Conservation (phyloP, 768 basidiomycete species). For the Pleurotus pulmonarius region DNA sequence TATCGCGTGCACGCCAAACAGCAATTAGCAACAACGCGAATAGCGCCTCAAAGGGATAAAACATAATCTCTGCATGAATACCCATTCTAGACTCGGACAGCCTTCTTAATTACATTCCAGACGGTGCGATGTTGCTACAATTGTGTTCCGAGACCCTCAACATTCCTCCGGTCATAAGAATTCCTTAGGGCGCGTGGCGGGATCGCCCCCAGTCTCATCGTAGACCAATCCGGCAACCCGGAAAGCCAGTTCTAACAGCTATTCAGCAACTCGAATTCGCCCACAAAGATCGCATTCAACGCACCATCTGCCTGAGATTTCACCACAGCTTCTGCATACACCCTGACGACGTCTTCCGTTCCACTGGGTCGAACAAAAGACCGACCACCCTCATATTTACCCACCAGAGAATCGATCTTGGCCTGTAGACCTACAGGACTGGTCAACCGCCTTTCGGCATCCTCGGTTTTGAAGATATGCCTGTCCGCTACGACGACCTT, state of each 20-base stretch:
- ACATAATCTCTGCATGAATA: no score
- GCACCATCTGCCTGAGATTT: conserved; percentile 79
- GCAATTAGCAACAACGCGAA: neutral
- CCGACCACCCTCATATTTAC: conserved; percentile 77
- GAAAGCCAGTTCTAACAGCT: conserved; percentile 68
- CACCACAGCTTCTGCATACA: conserved; percentile 88
- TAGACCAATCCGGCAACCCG: conserved; percentile 84
- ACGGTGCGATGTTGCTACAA: neutral
- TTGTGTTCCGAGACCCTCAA: neutral
- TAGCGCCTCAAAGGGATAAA: neutral
- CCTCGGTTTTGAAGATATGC: conserved; percentile 81
- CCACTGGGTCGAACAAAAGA: conserved; percentile 96
- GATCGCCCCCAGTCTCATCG: conserved; percentile 79
- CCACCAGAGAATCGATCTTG: conserved; percentile 77
- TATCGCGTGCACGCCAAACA: conserved; percentile 1
- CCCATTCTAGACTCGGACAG: no score
- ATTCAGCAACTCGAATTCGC: neutral
- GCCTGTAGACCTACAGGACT: conserved; percentile 77
- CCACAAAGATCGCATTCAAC: conserved; percentile 20
- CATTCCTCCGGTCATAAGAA: conserved; percentile 46
- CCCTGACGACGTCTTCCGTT: conserved; percentile 96
- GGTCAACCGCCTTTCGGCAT: conserved; percentile 88
- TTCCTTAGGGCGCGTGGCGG: conserved; percentile 70
- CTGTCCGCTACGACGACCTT: conserved; percentile 88
- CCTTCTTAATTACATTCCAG: no score